Conservation (phyloP, 2,329 filamentous ascomycete species). For the Fusarium coicis region DNA sequence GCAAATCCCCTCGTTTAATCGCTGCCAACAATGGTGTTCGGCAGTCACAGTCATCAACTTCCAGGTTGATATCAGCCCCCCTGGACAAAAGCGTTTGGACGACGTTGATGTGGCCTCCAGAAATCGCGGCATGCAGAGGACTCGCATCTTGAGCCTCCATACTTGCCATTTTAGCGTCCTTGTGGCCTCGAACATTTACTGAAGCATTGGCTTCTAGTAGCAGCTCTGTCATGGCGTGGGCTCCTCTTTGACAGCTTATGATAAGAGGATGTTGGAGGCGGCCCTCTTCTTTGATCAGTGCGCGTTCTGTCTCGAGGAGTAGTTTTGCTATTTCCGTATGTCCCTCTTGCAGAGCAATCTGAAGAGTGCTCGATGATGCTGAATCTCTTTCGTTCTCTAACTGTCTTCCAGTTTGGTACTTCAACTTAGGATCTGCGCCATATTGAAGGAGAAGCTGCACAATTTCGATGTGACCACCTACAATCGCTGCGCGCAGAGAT, state of each 20-base stretch:
- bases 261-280: not conserved
- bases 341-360: not conserved
- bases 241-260: not conserved
- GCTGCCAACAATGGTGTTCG: not conserved
- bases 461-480: not conserved
- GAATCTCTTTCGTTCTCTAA: not conserved
- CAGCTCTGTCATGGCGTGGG: not conserved
- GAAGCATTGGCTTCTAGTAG: not conserved
- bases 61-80: conserved; percentile 1
- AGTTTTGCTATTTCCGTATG: not conserved
- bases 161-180: not conserved
- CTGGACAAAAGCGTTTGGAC: not conserved
- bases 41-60: not conserved
- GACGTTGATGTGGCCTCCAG: not conserved
- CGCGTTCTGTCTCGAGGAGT: not conserved
- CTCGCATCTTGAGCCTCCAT: not conserved
- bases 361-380: not conserved
- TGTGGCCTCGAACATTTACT: not conserved
- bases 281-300: not conserved
- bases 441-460: not conserved
- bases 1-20: not conserved
- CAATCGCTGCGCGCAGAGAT: conserved; percentile 2
- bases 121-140: conserved; percentile 5
- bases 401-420: not conserved
- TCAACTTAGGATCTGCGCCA: not conserved